Evolutionary conservation across 768 basidiomycete genomes (phyloP), one percentile per base, ranked within the genome.

Genomic region (Amanita muscaria): DNA sequence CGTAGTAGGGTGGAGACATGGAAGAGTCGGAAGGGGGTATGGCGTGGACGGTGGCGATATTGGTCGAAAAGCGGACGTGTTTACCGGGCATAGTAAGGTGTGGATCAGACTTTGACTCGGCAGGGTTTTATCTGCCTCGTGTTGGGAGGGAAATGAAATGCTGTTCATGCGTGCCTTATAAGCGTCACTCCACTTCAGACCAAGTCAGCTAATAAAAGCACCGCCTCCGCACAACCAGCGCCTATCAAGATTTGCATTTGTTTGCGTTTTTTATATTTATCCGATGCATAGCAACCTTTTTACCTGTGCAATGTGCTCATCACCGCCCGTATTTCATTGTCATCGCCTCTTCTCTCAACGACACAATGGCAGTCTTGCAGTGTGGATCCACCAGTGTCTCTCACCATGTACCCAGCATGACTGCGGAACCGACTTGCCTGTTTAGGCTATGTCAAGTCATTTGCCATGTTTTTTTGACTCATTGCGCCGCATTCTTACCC

Each of bases 31-130:
- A 5, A 51, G 43, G 2, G 58, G 19, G 22, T 21, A 31, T n/a
- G n/a, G n/a, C n/a, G n/a, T n/a, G n/a, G n/a, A n/a, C n/a, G 21
- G 39, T n/a, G 7, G 16, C 48, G 15, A 51, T 44, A 31, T 48
- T 52, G 11, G 51, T 29, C 19, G 48, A 36, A 44, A 59, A 59
- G 53, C 46, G 55, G 37, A 59, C 58, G 47, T 56, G 44, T 27
- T 46, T 46, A 19, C 44, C 37, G 3, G 36, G 44, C 44, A 45
- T 45, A 7, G 44, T 36, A 16, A 23, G 15, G 8, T 5, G 24
- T 3, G 24, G 40, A 15, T 5, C 9, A 5, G 24, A 30, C 16
- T 3, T 7, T 18, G 29, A 16, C 9, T 21, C 14, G 16, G 24
- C 27, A 24, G 12, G 27, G 10, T 42, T 42, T 42, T 44, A 44